These are phyloP conservation scores for Musa troglodytarum DNA, from an alignment of 176 grass and related monocot species.

Conservation along the genomic window DNA sequence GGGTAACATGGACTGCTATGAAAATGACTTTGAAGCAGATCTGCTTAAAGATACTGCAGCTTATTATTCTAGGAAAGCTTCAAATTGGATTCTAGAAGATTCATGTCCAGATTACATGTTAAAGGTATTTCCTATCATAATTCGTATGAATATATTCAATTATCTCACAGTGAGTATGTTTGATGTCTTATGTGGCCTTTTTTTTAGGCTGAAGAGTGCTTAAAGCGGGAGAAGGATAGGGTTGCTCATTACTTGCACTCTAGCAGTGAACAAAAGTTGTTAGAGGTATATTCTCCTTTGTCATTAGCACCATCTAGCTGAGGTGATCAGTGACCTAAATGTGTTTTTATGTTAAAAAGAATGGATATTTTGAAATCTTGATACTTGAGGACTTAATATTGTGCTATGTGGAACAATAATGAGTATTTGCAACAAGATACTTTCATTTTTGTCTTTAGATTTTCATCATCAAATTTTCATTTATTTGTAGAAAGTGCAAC, in stretches of 20 bases:
- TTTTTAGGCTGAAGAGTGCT: constrained; percentile 20
- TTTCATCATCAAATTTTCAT: background rate
- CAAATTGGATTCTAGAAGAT: constrained; percentile 37
- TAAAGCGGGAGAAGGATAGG: constrained; percentile 21
- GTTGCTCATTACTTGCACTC: constrained; percentile 18
- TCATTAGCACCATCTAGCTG: background rate
- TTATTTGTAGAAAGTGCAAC: constrained; percentile 72
- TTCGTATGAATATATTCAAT: background rate
- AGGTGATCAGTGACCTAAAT: background rate
- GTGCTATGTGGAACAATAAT: no score
- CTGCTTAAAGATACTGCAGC: constrained; percentile 60
- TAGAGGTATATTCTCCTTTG: constrained; percentile 1
- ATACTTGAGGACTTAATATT: background rate
- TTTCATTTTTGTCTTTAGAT: background rate
- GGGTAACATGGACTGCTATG: constrained; percentile 48
- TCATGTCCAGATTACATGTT: constrained; percentile 74
- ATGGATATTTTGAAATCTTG: background rate
- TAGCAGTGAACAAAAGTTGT: constrained; percentile 15
- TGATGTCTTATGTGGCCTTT: background rate
- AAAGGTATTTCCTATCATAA: constrained; percentile 34
- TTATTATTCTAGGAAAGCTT: constrained; percentile 74
- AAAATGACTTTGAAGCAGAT: constrained; percentile 79
- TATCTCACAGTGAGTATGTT: background rate
- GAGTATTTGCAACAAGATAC: background rate
- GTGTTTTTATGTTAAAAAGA: background rate